phyloP scores from a whole-genome alignment of 441 rosid species.

The Corymbia citriodora region DNA sequence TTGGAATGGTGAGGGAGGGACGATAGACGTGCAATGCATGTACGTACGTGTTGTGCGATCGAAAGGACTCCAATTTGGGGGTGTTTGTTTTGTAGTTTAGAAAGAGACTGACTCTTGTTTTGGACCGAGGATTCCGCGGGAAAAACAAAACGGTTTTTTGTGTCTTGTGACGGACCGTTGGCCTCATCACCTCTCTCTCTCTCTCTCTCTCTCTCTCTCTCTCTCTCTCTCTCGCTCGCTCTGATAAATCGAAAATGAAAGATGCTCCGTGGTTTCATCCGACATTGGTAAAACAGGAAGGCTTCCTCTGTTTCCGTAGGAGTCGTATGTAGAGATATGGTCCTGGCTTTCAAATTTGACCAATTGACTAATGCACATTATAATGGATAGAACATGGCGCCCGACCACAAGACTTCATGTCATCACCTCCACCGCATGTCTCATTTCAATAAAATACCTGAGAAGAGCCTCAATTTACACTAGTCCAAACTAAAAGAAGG shows the following conservation, averaged over 20 bases:
- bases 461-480: neutral
- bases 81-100: neutral
- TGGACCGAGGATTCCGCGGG: conserved; percentile 34
- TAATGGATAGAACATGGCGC: neutral
- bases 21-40: conserved; percentile 34
- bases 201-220: neutral
- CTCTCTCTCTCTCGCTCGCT: too few relatives aligned
- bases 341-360: neutral
- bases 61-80: conserved; percentile 13
- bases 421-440: neutral
- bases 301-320: neutral
- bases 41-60: conserved; percentile 2
- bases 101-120: neutral
- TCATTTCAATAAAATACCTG: neutral
- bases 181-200: neutral
- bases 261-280: neutral
- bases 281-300: neutral
- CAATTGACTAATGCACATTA: neutral
- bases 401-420: neutral
- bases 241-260: neutral
- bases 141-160: conserved; percentile 2
- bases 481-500: neutral
- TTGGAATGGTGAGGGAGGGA: conserved; percentile 32
- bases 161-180: neutral
- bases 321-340: neutral